Evolutionary conservation across 768 basidiomycete species (phyloP).

Genomic region (Kwoniella dendrophila): DNA sequence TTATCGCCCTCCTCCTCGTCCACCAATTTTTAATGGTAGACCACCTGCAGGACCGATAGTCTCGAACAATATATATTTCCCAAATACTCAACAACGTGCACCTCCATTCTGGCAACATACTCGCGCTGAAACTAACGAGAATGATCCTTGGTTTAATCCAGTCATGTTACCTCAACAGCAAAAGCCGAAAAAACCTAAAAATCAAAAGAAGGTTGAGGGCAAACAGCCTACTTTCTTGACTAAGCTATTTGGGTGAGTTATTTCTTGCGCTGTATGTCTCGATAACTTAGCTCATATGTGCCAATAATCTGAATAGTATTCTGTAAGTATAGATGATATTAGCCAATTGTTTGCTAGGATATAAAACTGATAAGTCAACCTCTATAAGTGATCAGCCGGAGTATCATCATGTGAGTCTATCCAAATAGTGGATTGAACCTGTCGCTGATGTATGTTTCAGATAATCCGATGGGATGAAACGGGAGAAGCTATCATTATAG

Average conservation of each 20-base stretch:
- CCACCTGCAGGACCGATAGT: neutral
- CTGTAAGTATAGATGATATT: constrained; percentile 27
- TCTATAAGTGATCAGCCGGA: constrained; percentile 74
- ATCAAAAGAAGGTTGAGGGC: constrained; percentile 64
- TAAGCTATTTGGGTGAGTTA: constrained; percentile 87
- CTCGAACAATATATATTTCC: neutral
- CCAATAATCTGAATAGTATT: constrained; percentile 30
- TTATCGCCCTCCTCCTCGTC: neutral
- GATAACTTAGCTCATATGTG: neutral
- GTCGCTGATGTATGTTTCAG: constrained; percentile 18
- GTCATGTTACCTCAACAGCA: constrained; percentile 8
- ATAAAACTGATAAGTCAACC: constrained; percentile 68
- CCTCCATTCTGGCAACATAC: constrained; percentile 4
- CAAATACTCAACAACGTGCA: neutral
- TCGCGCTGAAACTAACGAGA: constrained; percentile 3
- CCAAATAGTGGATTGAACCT: neutral
- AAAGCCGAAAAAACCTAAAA: constrained; percentile 14
- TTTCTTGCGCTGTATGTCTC: neutral
- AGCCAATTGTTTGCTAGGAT: constrained; percentile 28
- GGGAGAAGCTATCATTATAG: constrained; percentile 93
- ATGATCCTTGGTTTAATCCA: constrained; percentile 38
- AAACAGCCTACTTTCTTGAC: constrained; percentile 96
- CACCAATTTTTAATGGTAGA: neutral
- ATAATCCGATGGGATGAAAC: constrained; percentile 96
- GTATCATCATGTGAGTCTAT: constrained; percentile 68